A percentile compares a stretch with the other conserved stretches of the same genome.
phyloP scores from a whole-genome alignment of 306 rosid species.

The Pyrus pyrifolia region DNA sequence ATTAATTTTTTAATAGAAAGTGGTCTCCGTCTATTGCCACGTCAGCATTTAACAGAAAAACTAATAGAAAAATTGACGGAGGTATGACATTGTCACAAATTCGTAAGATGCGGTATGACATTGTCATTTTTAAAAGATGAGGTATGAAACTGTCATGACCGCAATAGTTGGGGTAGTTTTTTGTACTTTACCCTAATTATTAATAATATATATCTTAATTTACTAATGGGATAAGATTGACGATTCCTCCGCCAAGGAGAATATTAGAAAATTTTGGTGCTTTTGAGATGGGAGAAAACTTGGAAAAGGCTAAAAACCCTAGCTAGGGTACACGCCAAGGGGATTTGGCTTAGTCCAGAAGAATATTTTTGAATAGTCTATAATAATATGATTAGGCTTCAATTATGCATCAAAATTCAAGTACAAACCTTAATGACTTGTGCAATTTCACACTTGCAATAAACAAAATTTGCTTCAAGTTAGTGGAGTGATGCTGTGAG shows the following conservation, averaged over 20 bases:
- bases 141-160: too few species aligned
- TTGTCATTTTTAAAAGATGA: too few species aligned
- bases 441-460: slow-evolving; percentile 11
- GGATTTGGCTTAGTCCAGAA: not conserved
- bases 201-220: not conserved
- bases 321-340: slow-evolving; percentile 26
- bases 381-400: slow-evolving; percentile 1
- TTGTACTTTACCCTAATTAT: too few species aligned
- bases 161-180: too few species aligned
- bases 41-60: too few species aligned
- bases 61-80: too few species aligned
- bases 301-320: slow-evolving; percentile 13
- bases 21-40: too few species aligned
- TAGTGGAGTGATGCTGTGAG: not conserved
- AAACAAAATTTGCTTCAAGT: not conserved
- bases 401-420: slow-evolving; percentile 6
- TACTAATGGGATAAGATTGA: slow-evolving; percentile 27
- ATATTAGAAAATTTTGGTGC: slow-evolving; percentile 28
- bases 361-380: not conserved
- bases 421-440: not conserved
- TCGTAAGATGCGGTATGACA: too few species aligned
- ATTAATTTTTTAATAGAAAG: too few species aligned
- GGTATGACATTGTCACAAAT: too few species aligned
- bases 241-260: slow-evolving; percentile 41
- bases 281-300: slow-evolving; percentile 18